phyloP scores from a whole-genome alignment of 345 rosid species.

The Firmiana major region DNA sequence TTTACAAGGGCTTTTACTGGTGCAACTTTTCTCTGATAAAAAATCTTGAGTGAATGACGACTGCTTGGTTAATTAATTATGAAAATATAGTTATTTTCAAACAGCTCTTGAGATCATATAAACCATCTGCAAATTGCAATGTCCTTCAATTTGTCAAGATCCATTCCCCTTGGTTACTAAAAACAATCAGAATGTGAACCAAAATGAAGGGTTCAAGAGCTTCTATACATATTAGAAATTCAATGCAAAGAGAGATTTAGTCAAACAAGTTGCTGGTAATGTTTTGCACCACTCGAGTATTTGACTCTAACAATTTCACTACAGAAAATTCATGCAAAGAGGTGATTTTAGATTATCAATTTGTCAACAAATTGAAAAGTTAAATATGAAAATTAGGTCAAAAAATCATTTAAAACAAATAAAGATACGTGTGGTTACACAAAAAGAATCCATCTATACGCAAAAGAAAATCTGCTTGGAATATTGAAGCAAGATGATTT shows the following conservation, averaged over 20 bases:
- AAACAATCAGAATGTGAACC: not conserved
- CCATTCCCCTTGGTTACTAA: not conserved
- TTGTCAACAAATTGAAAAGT: not conserved
- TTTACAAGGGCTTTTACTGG: no score
- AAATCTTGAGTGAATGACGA: conserved; percentile 12
- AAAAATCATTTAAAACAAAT: no score
- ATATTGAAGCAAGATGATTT: not conserved
- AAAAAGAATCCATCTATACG: no score
- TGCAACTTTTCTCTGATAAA: not conserved
- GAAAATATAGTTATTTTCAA: not conserved
- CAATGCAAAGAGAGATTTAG: not conserved
- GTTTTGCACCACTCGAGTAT: not conserved
- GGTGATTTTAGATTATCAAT: not conserved
- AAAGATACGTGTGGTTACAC: no score
- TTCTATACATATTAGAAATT: not conserved
- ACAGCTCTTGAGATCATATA: not conserved
- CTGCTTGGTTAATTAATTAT: not conserved
- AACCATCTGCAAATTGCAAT: not conserved
- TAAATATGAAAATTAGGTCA: no score
- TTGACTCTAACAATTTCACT: not conserved
- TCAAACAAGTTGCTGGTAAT: not conserved
- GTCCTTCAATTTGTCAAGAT: not conserved
- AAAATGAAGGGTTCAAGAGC: not conserved
- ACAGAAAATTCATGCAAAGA: no score
- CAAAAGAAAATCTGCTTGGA: not conserved